These are phyloP conservation scores for Diaporthe capsici DNA, from an alignment of 2,329 filamentous ascomycete species.

Conservation along the genomic window DNA sequence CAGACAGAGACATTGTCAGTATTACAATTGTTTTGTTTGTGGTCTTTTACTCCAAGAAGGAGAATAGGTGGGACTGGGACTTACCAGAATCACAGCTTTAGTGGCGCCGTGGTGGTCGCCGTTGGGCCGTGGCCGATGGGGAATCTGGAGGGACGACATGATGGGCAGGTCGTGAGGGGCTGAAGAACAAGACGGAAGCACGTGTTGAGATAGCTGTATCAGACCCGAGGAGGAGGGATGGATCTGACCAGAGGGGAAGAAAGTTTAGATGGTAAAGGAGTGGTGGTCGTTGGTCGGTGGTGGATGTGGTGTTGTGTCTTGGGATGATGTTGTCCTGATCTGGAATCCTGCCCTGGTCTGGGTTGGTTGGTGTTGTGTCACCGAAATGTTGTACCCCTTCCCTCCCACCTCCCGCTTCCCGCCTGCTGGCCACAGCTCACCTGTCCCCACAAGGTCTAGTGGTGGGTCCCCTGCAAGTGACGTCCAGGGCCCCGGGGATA, in stretches of 20 bases:
- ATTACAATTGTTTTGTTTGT: not conserved
- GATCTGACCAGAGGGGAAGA: not conserved
- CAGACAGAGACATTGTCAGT: constrained; percentile 43
- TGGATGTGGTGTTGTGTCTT: not conserved
- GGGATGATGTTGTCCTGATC: constrained; percentile 18
- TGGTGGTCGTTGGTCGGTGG: not conserved
- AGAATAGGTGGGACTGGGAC: constrained; percentile 45
- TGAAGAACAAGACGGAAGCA: not conserved
- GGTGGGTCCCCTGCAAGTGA: constrained; percentile 1
- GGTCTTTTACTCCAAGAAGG: not conserved
- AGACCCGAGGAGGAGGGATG: not conserved
- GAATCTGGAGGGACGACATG: constrained; percentile 73
- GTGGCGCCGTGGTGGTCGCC: constrained; percentile 71
- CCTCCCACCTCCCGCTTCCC: not conserved
- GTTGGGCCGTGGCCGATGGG: constrained; percentile 64
- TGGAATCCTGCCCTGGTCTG: constrained; percentile 13
- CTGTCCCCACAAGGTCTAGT: not conserved
- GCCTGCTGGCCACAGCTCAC: constrained; percentile 1
- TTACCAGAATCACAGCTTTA: constrained; percentile 95
- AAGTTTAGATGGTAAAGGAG: not conserved
- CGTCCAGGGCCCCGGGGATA: not conserved
- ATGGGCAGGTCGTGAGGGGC: constrained; percentile 37
- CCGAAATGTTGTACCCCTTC: not conserved
- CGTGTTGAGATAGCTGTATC: not conserved
- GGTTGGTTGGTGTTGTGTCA: constrained; percentile 14